Evolutionary conservation across 129 eudicot species (phyloP).

Genomic region (Saussurea involucrata): DNA sequence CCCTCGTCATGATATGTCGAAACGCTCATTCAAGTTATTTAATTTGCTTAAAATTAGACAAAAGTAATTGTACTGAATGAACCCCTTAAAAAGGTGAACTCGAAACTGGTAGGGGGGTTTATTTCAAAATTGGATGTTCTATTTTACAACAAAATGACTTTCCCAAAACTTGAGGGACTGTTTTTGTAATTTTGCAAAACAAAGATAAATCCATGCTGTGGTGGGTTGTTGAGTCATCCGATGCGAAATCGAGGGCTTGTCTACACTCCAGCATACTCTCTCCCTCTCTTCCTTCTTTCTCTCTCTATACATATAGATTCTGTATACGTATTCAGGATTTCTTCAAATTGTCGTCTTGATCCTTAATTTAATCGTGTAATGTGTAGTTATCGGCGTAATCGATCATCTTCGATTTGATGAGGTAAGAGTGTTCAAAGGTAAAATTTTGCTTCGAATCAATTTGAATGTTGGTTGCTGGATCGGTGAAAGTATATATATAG

Average conservation of each 20-base stretch:
- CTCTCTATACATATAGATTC: conserved; percentile 2
- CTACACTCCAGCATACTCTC: conserved; percentile 21
- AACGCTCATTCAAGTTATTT: background rate
- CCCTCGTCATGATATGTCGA: background rate
- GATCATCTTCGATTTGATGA: conserved; percentile 8
- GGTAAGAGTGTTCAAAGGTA: conserved; percentile 11
- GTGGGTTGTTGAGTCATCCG: conserved; percentile 50
- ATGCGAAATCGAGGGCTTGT: conserved; percentile 54
- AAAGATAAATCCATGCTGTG: conserved; percentile 8
- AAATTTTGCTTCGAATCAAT: conserved; percentile 14
- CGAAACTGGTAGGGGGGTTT: background rate
- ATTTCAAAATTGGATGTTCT: background rate
- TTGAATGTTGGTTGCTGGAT: conserved; percentile 11
- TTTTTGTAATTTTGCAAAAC: background rate
- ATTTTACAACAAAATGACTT: background rate
- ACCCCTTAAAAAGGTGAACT: background rate
- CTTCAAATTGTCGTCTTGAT: conserved; percentile 28
- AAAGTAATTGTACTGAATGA: background rate
- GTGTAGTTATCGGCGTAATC: conserved; percentile 3
- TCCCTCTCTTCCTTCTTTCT: conserved; percentile 13
- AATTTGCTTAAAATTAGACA: background rate
- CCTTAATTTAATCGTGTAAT: conserved; percentile 14
- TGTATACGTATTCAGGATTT: background rate
- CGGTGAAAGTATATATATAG: conserved; percentile 35
- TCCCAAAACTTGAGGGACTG: background rate